Evolutionary conservation across 257 asterid genomes (phyloP), one percentile per base, ranked within the genome.

Genomic region (Penstemon eatonii): DNA sequence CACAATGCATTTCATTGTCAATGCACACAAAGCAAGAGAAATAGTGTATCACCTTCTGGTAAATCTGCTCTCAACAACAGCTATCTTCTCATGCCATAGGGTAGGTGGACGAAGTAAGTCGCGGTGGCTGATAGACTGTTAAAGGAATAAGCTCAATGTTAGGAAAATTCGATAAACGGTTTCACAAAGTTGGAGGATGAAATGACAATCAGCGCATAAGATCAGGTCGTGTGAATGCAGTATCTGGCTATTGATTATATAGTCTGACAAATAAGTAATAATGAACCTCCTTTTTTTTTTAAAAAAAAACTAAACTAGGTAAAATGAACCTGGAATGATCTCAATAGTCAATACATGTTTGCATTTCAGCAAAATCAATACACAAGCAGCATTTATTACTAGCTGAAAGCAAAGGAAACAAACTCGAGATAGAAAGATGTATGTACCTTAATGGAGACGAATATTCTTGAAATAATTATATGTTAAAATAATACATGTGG

Each of bases 81-180:
- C 73, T 2, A 81, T 66, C 69, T 63, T 71, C 80, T 81, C 82
- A 62, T 84, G 86, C 88, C 90, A 80, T 67, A 76, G 45, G 51
- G 53, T 3, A 42, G 78, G 82, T 63, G 79, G 78, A 64, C 77
- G 82, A 57, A 7, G 41, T 75, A 78, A 3, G 12, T 82, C 75
- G 8, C 71, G 57, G 75, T 67, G 43, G 52, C 68, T 67, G 68
- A 84, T 66, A 49, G 55, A 9, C 88, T 86, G 84, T 41, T 37
- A 40, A 8, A 60, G 50, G 11, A 46, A 73, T 25, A 41, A 63
- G 47, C 38, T 51, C 57, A 41, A 67, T 44, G 74, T 79, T 60
- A 75, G 45, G 56, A 66, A 71, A 76, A 61, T 59, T 50, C 49
- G 47, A 44, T 13, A 56, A 8, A 2, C 33, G 33, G 33, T 1